Evolutionary conservation across 495 filamentous ascomycete species (phyloP).

Genomic region (Lasiosphaeria ovina): DNA sequence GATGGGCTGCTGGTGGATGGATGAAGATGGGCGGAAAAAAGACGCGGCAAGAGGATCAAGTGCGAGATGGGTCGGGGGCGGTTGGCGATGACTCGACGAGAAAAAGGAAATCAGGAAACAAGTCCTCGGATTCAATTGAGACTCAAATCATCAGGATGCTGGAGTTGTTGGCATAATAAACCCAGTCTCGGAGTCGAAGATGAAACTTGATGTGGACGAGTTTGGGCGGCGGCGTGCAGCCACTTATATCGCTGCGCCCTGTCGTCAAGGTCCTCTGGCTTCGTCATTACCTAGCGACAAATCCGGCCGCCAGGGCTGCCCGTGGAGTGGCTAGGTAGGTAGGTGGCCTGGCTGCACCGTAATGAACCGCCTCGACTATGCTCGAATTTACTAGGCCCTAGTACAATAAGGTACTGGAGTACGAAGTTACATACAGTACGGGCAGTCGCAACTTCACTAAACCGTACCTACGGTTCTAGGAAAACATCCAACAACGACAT

Average conservation of each 20-base stretch:
- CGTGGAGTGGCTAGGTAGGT: conserved; percentile 3
- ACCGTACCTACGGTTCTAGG: no score
- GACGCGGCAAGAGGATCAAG: not conserved
- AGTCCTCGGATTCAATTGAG: conserved; percentile 17
- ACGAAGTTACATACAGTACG: no score
- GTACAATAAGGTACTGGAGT: no score
- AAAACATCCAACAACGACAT: not conserved
- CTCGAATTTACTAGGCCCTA: no score
- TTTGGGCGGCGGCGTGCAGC: conserved; percentile 21
- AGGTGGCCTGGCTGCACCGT: not conserved
- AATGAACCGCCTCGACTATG: no score
- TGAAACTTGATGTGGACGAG: conserved; percentile 27
- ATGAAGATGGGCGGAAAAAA: not conserved
- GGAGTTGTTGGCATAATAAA: conserved; percentile 6
- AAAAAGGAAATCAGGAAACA: conserved; percentile 2
- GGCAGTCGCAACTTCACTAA: no score
- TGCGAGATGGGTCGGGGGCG: not conserved
- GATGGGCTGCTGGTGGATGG: not conserved
- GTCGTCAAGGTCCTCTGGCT: conserved; percentile 17
- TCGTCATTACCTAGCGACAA: conserved; percentile 13
- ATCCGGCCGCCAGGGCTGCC: conserved; percentile 8
- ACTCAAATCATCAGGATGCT: conserved; percentile 8
- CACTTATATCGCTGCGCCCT: conserved; percentile 27
- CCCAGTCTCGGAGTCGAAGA: conserved; percentile 18
- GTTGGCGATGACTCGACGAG: not conserved